phyloP scores from a whole-genome alignment of 2,329 filamentous ascomycete genomes.

The Penicillium freii region DNA sequence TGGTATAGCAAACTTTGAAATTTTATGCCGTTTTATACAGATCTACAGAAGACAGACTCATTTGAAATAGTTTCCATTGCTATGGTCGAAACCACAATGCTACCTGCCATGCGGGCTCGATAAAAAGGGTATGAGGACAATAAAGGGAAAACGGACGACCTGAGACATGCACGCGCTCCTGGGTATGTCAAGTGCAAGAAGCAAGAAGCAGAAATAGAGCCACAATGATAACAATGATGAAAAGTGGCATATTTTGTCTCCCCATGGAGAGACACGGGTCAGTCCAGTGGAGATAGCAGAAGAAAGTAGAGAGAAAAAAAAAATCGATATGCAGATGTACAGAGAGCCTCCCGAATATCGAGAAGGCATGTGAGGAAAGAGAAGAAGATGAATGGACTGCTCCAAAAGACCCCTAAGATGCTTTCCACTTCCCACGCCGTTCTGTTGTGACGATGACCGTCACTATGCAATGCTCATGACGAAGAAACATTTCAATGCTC shows the following conservation, averaged over 20 bases:
- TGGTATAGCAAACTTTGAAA: too few species aligned
- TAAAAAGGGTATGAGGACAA: constrained; percentile 11
- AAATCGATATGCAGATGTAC: constrained; percentile 14
- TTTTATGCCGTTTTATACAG: too few species aligned
- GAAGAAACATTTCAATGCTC: constrained; percentile 36
- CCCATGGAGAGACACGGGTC: constrained; percentile 1
- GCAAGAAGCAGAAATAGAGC: constrained; percentile 12
- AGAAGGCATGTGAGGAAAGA: constrained; percentile 9
- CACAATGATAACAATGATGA: constrained; percentile 2
- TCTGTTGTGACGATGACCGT: constrained; percentile 32
- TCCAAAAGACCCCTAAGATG: constrained; percentile 31
- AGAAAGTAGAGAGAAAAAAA: constrained; percentile 19
- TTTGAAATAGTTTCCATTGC: constrained; percentile 10
- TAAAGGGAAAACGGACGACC: constrained; percentile 15
- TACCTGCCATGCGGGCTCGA: constrained; percentile 7
- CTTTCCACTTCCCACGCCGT: constrained; percentile 31
- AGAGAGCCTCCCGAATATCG: constrained; percentile 10
- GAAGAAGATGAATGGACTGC: constrained; percentile 26
- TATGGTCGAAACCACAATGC: constrained; percentile 12
- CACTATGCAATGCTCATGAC: constrained; percentile 27
- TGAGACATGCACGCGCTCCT: constrained; percentile 22
- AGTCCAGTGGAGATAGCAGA: constrained; percentile 17
- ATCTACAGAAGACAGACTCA: not conserved
- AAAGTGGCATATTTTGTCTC: constrained; percentile 1
- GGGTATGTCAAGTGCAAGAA: constrained; percentile 20